phyloP scores from a whole-genome alignment of 2,329 filamentous ascomycete genomes.

The Cyclaneusma minus region DNA sequence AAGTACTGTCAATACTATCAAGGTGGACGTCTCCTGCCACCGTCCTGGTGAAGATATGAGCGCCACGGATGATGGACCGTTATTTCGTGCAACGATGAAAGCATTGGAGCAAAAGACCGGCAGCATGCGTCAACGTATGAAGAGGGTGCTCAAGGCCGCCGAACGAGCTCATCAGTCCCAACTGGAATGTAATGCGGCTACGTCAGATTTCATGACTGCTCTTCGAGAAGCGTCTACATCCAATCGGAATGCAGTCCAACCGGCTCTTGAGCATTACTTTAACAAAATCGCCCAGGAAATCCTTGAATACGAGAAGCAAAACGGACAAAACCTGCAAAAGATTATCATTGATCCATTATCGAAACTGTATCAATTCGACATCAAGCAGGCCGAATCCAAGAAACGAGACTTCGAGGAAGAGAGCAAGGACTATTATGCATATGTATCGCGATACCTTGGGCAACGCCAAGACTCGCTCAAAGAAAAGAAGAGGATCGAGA shows the following conservation, averaged over 20 bases:
- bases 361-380: conserved; percentile 86
- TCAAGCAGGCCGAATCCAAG: conserved; percentile 94
- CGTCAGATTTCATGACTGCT: conserved; percentile 69
- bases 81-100: conserved; percentile 95
- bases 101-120: conserved; percentile 91
- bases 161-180: conserved; percentile 75
- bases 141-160: conserved; percentile 88
- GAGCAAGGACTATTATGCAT: conserved; percentile 95
- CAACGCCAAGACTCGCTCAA: conserved; percentile 92
- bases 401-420: conserved; percentile 98
- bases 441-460: conserved; percentile 88
- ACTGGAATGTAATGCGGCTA: conserved; percentile 69
- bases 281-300: conserved; percentile 93
- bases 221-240: conserved; percentile 76
- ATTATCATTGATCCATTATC: conserved; percentile 89
- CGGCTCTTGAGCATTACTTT: conserved; percentile 93
- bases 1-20: conserved; percentile 34
- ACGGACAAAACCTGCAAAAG: conserved; percentile 70
- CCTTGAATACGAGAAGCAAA: conserved; percentile 69
- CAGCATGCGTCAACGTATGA: conserved; percentile 87
- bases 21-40: conserved; percentile 76
- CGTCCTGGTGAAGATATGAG: conserved; percentile 75
- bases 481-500: conserved; percentile 90
- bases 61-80: conserved; percentile 76
- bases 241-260: conserved; percentile 93